These are phyloP conservation scores for Cytospora piceicola DNA, from an alignment of 2,329 filamentous ascomycete species.

Conservation along the genomic window DNA sequence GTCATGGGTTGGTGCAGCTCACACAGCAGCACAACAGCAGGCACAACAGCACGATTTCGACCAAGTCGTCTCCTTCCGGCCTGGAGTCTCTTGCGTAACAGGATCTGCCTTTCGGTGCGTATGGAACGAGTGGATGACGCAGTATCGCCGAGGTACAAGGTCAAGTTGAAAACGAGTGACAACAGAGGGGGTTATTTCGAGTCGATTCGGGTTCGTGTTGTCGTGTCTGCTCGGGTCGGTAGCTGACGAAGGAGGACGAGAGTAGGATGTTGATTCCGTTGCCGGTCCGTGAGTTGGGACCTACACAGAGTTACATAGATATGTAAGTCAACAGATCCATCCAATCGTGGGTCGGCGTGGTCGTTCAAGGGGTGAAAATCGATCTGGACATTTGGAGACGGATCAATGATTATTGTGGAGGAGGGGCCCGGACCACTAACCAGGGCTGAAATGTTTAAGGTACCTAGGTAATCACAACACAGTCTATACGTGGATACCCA, in stretches of 20 bases:
- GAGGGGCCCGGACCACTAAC: constrained; percentile 11
- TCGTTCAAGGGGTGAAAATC: constrained; percentile 8
- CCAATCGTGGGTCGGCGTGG: not conserved
- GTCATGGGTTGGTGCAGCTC: not conserved
- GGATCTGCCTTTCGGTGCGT: constrained; percentile 16
- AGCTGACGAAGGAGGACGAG: not conserved
- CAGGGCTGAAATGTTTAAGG: not conserved
- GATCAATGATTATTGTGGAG: constrained; percentile 17
- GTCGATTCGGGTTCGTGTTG: constrained; percentile 1
- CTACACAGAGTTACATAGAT: no score
- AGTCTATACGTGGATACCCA: no score
- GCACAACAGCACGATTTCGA: not conserved
- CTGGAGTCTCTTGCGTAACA: constrained; percentile 5
- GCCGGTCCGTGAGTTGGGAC: constrained; percentile 2
- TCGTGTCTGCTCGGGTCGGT: no score
- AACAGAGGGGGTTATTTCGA: not conserved
- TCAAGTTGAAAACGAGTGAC: not conserved
- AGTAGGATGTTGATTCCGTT: constrained; percentile 10
- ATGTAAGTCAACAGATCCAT: no score
- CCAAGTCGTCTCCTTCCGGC: constrained; percentile 13
- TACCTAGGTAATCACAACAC: no score
- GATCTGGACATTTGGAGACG: constrained; percentile 23
- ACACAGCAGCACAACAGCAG: not conserved
- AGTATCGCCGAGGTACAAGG: constrained; percentile 10
- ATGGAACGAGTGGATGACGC: constrained; percentile 27